phyloP scores from a whole-genome alignment of 805 yeast species.

The Candida odintsovae region DNA sequence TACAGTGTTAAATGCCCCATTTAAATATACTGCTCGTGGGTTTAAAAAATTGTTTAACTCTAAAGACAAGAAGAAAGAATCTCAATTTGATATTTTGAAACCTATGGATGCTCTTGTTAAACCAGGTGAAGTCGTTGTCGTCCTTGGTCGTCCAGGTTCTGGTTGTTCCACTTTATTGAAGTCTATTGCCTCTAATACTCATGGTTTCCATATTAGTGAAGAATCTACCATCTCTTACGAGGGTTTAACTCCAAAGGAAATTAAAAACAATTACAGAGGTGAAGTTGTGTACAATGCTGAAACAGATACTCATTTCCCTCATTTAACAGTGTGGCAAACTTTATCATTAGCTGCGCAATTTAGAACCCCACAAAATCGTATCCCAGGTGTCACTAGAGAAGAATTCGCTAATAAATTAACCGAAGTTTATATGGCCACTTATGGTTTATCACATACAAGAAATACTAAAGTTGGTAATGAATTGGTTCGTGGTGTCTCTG shows the following conservation, averaged over 20 bases:
- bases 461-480: constrained; percentile 65
- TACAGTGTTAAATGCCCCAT: constrained; percentile 43
- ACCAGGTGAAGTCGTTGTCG: constrained; percentile 69
- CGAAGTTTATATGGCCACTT: constrained; percentile 48
- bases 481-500: constrained; percentile 64
- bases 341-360: constrained; percentile 47
- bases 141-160: constrained; percentile 75
- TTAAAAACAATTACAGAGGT: constrained; percentile 46
- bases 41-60: constrained; percentile 14
- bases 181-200: constrained; percentile 48
- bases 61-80: constrained; percentile 19
- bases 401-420: constrained; percentile 42
- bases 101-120: constrained; percentile 49
- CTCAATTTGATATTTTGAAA: constrained; percentile 40
- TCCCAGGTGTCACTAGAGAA: constrained; percentile 44
- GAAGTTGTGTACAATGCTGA: constrained; percentile 63
- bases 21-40: constrained; percentile 16
- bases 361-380: constrained; percentile 53
- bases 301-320: constrained; percentile 59
- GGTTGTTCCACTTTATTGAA: constrained; percentile 62
- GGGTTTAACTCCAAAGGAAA: constrained; percentile 41
- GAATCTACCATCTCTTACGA: constrained; percentile 44
- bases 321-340: constrained; percentile 56
- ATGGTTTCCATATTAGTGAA: constrained; percentile 45
- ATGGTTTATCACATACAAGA: constrained; percentile 47